Evolutionary conservation across 192 early-diverging fungal genomes (phyloP).

Genomic region (Lobosporangium transversale): DNA sequence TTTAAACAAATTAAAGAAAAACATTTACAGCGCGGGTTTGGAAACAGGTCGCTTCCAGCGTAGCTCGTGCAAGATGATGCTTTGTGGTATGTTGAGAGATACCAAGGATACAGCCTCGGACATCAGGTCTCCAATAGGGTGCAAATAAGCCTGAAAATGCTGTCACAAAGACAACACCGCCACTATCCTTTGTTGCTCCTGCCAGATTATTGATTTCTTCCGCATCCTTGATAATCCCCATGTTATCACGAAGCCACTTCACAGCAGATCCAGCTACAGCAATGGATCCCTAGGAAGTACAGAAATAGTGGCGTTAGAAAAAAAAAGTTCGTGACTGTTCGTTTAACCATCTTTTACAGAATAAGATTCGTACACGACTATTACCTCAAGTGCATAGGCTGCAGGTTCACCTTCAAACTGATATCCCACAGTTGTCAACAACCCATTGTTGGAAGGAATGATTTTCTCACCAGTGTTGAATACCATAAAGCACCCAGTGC

Average conservation of each 20-base stretch:
- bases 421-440: constrained; percentile 92
- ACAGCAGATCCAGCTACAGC: constrained; percentile 92
- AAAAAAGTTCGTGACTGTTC: too few species aligned
- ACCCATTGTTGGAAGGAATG: constrained; percentile 82
- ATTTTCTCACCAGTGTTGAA: constrained; percentile 87
- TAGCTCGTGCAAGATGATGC: constrained; percentile 86
- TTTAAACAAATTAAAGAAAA: not conserved
- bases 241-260: constrained; percentile 90
- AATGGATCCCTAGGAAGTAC: constrained; percentile 73
- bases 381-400: constrained; percentile 84
- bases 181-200: constrained; percentile 73
- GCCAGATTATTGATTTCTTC: constrained; percentile 82
- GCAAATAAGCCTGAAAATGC: constrained; percentile 95
- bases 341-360: too few species aligned
- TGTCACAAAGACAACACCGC: constrained; percentile 95
- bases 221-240: constrained; percentile 80
- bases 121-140: constrained; percentile 94
- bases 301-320: not conserved
- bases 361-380: not conserved
- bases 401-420: constrained; percentile 79
- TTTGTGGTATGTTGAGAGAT: constrained; percentile 90
- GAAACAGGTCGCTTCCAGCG: constrained; percentile 90
- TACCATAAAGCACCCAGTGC: constrained; percentile 96
- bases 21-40: constrained; percentile 76
- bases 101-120: constrained; percentile 86